Evolutionary conservation across 2,329 filamentous ascomycete species (phyloP).

Genomic region (Beauveria scarabaeidicola): DNA sequence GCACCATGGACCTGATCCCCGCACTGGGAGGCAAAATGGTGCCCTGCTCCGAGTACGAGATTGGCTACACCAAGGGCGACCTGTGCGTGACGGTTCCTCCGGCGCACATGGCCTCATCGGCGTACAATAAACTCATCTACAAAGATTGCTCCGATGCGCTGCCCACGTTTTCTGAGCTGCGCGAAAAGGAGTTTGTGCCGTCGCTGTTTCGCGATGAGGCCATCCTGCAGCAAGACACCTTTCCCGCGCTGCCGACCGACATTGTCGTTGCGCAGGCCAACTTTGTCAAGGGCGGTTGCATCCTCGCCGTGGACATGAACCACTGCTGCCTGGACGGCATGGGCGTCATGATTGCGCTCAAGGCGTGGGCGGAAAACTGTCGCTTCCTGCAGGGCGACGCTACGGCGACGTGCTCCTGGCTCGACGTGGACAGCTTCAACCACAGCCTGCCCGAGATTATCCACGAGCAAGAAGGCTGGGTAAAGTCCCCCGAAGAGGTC

Average conservation of each 20-base stretch:
- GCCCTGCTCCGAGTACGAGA: conserved; percentile 18
- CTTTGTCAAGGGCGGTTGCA: conserved; percentile 23
- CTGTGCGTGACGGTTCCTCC: conserved; percentile 18
- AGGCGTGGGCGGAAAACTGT: conserved; percentile 25
- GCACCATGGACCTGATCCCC: conserved; percentile 27
- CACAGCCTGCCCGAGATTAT: conserved; percentile 21
- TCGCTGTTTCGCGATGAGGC: conserved; percentile 21
- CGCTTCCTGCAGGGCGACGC: conserved; percentile 19
- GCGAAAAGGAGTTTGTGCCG: conserved; percentile 19
- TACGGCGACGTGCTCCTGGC: conserved; percentile 20
- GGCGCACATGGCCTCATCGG: conserved; percentile 4
- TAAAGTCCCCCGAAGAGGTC: conserved; percentile 16
- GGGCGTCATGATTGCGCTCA: conserved; percentile 21
- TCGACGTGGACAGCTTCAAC: conserved; percentile 23
- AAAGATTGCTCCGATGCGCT: conserved; percentile 20
- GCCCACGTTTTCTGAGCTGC: conserved; percentile 19
- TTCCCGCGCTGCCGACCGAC: conserved; percentile 20
- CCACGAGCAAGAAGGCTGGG: conserved; percentile 19
- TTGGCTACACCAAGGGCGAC: conserved; percentile 18
- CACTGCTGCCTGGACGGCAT: conserved; percentile 22
- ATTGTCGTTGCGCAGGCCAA: conserved; percentile 23
- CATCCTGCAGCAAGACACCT: conserved; percentile 18
- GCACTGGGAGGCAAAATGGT: conserved; percentile 29
- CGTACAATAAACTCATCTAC: conserved; percentile 15
- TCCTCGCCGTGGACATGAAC: conserved; percentile 20